Evolutionary conservation across 2,329 filamentous ascomycete genomes (phyloP), one percentile per base, ranked within the genome.

Genomic region (Epicoccum nigrum): DNA sequence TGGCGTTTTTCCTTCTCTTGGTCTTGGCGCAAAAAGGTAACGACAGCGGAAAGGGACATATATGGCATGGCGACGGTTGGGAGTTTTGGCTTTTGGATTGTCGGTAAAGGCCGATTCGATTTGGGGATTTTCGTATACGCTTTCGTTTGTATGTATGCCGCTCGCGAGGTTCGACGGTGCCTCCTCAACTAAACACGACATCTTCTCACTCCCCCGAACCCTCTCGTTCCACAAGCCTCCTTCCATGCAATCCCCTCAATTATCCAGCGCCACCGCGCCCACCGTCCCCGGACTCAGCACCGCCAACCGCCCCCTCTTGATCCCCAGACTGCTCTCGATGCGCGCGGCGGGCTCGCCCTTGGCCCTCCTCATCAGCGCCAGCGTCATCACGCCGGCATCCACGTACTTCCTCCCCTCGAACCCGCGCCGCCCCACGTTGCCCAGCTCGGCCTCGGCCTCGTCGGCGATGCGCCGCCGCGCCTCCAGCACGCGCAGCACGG

Each of bases 371-470:
- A 69, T 71, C 53, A 73, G 52, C n/a, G 69, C 70, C 48, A 72
- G 55, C 31, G 74, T 61, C 30, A 81, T 65, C 16, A 72, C 67
- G 16, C 67, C 70, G 4, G 75, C 76, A 62, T 80, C 78, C 43
- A 79, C 49, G 51, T 79, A 79, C 54, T 71, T 69, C 58, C 76
- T 65, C 2, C 77, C 77, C 32, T 65, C 55, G 45, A 76, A 73
- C 0, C 74, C 75, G 51, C 65, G 67, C 25, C 72, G 68, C 0
- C 77, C 77, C 3, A 75, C 65, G 45, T 75, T 69, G 15, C 77
- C 75, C 31, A 83, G 66, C 65, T 87, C 84, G 16, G 69, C 64
- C 25, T 86, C 83, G 1, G 81, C 84, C 28, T 78, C 75, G 16
- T 77, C 76, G 19, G 77, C 72, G 34, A 86, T 73, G 23, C 73